Conservation (phyloP, 2,329 filamentous ascomycete species). For the Scleromitrula shiraiana region DNA sequence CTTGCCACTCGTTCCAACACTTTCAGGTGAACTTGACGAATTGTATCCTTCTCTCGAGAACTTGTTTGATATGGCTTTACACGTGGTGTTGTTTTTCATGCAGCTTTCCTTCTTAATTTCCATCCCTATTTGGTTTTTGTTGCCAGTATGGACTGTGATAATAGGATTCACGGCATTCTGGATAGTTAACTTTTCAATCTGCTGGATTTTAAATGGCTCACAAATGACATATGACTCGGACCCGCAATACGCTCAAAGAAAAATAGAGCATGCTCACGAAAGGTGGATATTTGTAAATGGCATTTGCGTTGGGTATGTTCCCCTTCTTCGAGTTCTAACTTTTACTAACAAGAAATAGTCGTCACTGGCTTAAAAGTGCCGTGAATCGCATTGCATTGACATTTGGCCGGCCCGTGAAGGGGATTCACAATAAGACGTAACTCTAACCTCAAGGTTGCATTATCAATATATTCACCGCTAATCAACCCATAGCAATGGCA, state of each 20-base stretch:
- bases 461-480: not conserved
- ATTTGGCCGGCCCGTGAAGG: slow-evolving; percentile 62
- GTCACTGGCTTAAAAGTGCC: slow-evolving; percentile 62
- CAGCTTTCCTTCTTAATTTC: slow-evolving; percentile 54
- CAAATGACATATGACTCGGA: slow-evolving; percentile 42
- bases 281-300: slow-evolving; percentile 79
- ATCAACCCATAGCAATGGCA: slow-evolving; percentile 39
- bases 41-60: slow-evolving; percentile 52
- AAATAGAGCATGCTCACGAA: slow-evolving; percentile 46
- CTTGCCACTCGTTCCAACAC: not conserved
- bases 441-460: too few relatives aligned
- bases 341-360: slow-evolving; percentile 29
- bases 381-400: slow-evolving; percentile 63
- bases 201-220: slow-evolving; percentile 45
- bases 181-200: slow-evolving; percentile 42
- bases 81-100: slow-evolving; percentile 48
- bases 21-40: slow-evolving; percentile 42
- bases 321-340: slow-evolving; percentile 5
- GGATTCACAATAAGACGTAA: slow-evolving; percentile 67
- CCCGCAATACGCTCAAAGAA: slow-evolving; percentile 42
- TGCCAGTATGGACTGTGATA: slow-evolving; percentile 42
- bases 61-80: slow-evolving; percentile 46
- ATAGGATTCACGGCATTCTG: slow-evolving; percentile 37
- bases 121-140: slow-evolving; percentile 42
- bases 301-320: slow-evolving; percentile 50